Evolutionary conservation across 179 eudicot species (phyloP), one percentile per base, ranked within the genome.

Genomic region (Gypsophila paniculata): DNA sequence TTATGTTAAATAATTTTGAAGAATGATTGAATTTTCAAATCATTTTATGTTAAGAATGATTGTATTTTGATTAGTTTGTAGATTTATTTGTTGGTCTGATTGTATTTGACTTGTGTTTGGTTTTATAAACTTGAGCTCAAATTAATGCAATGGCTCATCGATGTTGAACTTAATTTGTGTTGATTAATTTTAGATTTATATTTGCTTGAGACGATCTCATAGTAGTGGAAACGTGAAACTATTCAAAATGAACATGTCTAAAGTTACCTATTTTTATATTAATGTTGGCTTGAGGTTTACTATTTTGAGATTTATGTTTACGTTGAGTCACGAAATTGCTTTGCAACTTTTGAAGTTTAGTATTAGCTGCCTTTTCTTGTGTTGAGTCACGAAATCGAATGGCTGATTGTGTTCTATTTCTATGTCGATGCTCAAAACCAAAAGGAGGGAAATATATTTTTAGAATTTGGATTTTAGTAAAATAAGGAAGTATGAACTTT

Each of bases 1-100:
- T n/a, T n/a, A n/a, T n/a, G n/a, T 29, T 29, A 85, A 83, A 25
- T 42, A 62, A 64, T 59, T 62, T 48, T 17, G 21, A 22, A 15
- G 57, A 62, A 23, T 49, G 18, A 6, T 18, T 51, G 23, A 54
- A 60, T 26, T n/a, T n/a, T n/a, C n/a, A n/a, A n/a, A n/a, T n/a
- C n/a, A 1, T 29, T 29, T n/a, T n/a, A n/a, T n/a, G n/a, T 29
- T 29, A 85, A 83, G 57, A 62, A 23, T 49, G 18, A 6, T 18
- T 51, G 23, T 34, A 60, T 26, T 60, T 36, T 4, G 15, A 9
- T 69, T n/a, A 38, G 4, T 55, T 70, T 54, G 19, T n/a, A 29
- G 49, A 13, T 12, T 34, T n/a, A n/a, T 64, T 64, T 38, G 49
- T 7, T 39, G 11, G 46, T 34, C 39, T 64, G 51, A 64, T n/a